Evolutionary conservation across 441 rosid species (phyloP).

Genomic region (Syzygium malaccense): DNA sequence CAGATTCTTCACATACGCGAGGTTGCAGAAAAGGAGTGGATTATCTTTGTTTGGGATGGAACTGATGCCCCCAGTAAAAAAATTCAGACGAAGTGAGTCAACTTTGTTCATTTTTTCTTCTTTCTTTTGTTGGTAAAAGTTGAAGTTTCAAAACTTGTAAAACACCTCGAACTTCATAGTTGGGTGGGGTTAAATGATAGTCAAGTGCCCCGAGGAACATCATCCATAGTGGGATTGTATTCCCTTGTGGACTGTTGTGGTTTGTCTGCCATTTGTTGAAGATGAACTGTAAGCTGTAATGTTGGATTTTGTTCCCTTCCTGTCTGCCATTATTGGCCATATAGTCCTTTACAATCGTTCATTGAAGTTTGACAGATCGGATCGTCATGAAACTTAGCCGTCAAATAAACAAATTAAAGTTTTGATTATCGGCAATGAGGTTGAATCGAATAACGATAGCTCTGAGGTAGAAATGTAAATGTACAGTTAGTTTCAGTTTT

Average conservation of each 20-base stretch:
- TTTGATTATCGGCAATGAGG: neutral
- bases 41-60: constrained; percentile 86
- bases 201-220: neutral
- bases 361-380: neutral
- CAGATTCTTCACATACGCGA: constrained; percentile 60
- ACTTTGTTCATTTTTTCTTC: neutral
- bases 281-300: neutral
- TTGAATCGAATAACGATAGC: neutral
- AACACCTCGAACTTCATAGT: neutral
- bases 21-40: constrained; percentile 28
- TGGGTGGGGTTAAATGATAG: neutral
- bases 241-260: neutral
- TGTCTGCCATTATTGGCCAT: neutral
- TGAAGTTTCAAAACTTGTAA: neutral
- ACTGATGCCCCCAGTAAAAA: constrained; percentile 64
- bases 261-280: neutral
- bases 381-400: neutral
- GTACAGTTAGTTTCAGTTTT: neutral
- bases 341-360: neutral
- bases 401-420: neutral
- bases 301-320: neutral
- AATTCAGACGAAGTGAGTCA: constrained; percentile 50
- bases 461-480: neutral
- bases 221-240: neutral
- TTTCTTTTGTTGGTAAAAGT: neutral